Evolutionary conservation across 2,329 filamentous ascomycete species (phyloP).

Genomic region (Setomelanomma holmii): DNA sequence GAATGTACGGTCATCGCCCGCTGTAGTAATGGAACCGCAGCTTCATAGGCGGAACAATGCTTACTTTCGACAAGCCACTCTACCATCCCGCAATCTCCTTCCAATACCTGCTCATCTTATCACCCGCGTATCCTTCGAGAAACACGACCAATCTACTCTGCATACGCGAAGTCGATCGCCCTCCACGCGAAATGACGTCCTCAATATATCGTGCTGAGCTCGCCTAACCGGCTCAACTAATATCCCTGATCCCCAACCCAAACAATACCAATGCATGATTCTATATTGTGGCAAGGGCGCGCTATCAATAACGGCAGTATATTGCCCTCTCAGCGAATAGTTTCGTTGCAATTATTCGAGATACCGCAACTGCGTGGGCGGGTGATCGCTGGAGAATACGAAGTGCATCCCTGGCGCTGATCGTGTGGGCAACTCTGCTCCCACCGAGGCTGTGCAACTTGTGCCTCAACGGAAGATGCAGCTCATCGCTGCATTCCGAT

Average conservation of each 20-base stretch:
- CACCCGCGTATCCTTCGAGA: slow-evolving; percentile 9
- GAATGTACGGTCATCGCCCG: too few relatives aligned
- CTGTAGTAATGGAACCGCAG: background rate
- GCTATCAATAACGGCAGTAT: slow-evolving; percentile 8
- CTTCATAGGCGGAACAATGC: slow-evolving; percentile 12
- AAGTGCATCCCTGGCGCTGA: slow-evolving; percentile 2
- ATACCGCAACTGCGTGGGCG: too few relatives aligned
- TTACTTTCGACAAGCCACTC: slow-evolving; percentile 1
- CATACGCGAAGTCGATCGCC: slow-evolving; percentile 12
- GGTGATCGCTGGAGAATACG: slow-evolving; percentile 2
- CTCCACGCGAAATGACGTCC: slow-evolving; percentile 14
- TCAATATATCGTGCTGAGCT: slow-evolving; percentile 8
- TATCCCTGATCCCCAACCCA: slow-evolving; percentile 9
- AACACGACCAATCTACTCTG: slow-evolving; percentile 8
- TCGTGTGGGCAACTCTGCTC: slow-evolving; percentile 3
- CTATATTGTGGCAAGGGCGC: slow-evolving; percentile 13
- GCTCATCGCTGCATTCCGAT: too few relatives aligned
- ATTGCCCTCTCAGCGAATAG: too few relatives aligned
- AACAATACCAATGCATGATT: background rate
- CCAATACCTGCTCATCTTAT: slow-evolving; percentile 14
- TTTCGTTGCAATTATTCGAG: too few relatives aligned
- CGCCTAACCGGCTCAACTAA: slow-evolving; percentile 10
- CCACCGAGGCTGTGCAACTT: slow-evolving; percentile 1
- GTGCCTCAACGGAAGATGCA: background rate
- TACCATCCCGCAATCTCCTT: slow-evolving; percentile 2